A percentile compares a stretch with the other conserved stretches of the same genome.
Evolutionary conservation across 345 rosid genomes (phyloP).

Genomic region (Aquilaria sinensis): DNA sequence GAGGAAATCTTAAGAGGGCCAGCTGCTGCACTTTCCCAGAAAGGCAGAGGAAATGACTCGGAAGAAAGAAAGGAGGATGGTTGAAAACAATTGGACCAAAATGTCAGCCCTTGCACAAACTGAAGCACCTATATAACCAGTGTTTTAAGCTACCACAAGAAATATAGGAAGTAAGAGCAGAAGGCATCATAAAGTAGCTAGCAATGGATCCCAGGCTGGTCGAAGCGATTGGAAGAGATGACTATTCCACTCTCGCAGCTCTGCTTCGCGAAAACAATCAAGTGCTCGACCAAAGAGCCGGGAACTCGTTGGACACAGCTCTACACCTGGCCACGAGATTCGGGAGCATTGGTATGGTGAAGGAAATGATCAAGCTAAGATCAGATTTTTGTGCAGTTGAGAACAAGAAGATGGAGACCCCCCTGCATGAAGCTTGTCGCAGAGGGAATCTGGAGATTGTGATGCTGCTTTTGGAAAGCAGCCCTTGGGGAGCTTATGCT

Average conservation of each 20-base stretch:
- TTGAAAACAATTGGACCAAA: too few species aligned
- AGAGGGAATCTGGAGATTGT: slow-evolving; percentile 33
- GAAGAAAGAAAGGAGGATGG: too few species aligned
- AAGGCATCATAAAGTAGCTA: too few species aligned
- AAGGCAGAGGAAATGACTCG: too few species aligned
- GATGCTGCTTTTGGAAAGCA: slow-evolving; percentile 23
- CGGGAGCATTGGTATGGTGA: slow-evolving; percentile 37
- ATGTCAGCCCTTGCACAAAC: too few species aligned
- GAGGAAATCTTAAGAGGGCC: too few species aligned
- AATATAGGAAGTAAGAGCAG: too few species aligned
- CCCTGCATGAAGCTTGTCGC: slow-evolving; percentile 40
- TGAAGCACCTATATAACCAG: too few species aligned
- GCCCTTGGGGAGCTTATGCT: slow-evolving; percentile 19
- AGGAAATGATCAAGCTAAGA: slow-evolving; percentile 32
- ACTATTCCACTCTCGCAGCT: slow-evolving; percentile 5
- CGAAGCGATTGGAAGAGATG: slow-evolving; percentile 22
- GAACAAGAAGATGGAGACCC: slow-evolving; percentile 36
- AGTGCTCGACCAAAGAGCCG: slow-evolving; percentile 7
- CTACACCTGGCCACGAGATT: slow-evolving; percentile 35
- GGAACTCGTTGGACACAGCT: slow-evolving; percentile 22
- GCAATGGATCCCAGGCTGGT: slow-evolving; percentile 26
- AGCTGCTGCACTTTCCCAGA: too few species aligned
- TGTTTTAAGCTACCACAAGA: too few species aligned
- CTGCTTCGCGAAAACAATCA: slow-evolving; percentile 16
- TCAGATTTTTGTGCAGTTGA: slow-evolving; percentile 28